phyloP scores from a whole-genome alignment of 768 basidiomycete species.

The Auriscalpium orientale region DNA sequence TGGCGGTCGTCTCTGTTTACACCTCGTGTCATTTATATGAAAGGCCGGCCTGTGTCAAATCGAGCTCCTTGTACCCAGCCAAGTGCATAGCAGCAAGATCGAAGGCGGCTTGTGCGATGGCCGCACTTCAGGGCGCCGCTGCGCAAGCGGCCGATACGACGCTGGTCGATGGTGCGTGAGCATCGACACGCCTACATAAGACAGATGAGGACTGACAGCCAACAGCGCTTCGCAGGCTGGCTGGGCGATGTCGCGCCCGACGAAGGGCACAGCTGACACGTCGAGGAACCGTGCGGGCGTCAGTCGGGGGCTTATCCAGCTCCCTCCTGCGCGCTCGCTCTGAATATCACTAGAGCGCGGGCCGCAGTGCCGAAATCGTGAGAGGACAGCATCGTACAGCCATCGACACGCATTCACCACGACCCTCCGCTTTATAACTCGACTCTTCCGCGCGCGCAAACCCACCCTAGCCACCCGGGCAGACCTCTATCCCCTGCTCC shows the following conservation, averaged over 20 bases:
- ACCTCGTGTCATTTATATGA: too few relatives aligned
- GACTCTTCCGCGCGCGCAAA: constrained; percentile 1
- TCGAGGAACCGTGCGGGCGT: too few relatives aligned
- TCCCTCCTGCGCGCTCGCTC: too few relatives aligned
- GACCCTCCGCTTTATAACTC: constrained; percentile 27
- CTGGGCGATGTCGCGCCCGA: constrained; percentile 10
- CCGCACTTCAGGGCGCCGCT: constrained; percentile 21
- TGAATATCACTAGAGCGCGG: too few relatives aligned
- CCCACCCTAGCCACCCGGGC: constrained; percentile 26
- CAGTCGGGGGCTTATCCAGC: too few relatives aligned
- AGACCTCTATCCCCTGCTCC: constrained; percentile 16
- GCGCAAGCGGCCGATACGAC: constrained; percentile 22
- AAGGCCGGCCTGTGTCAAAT: too few relatives aligned
- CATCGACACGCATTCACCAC: constrained; percentile 20
- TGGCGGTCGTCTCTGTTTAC: too few relatives aligned
- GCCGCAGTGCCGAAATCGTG: too few relatives aligned
- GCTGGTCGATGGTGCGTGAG: constrained; percentile 22
- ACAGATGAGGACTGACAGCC: constrained; percentile 29
- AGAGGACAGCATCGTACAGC: too few relatives aligned
- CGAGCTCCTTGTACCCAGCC: too few relatives aligned
- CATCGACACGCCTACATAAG: constrained; percentile 27
- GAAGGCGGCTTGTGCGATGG: constrained; percentile 13
- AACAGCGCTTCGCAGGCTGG: constrained; percentile 16
- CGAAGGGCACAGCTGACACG: too few relatives aligned
- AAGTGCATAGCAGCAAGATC: too few relatives aligned